Percentiles rank a stretch among this genome's conserved stretches.
phyloP scores from a whole-genome alignment of 2,329 filamentous ascomycete species.

The Colletotrichum sublineola region DNA sequence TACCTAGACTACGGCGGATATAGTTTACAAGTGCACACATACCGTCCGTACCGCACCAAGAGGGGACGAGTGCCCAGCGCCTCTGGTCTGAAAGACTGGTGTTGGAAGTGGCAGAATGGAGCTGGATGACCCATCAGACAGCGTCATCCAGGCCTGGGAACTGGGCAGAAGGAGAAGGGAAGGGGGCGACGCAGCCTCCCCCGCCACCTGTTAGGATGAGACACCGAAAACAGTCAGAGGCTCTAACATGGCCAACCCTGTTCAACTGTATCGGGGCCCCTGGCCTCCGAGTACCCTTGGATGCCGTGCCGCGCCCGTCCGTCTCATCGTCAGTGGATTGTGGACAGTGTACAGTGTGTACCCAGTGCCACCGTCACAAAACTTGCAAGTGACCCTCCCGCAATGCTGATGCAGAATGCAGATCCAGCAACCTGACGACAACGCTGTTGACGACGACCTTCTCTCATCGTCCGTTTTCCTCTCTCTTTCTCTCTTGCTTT shows the following conservation, averaged over 20 bases:
- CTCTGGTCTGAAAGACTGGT: not conserved
- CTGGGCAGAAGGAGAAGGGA: slow-evolving; percentile 8
- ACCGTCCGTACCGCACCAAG: no score
- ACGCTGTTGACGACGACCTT: slow-evolving; percentile 23
- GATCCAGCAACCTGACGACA: not conserved
- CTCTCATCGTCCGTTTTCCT: slow-evolving; percentile 12
- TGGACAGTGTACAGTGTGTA: no score
- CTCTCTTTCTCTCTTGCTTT: slow-evolving; percentile 5
- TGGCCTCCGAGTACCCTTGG: not conserved
- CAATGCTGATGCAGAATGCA: slow-evolving; percentile 1
- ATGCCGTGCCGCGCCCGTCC: slow-evolving; percentile 23
- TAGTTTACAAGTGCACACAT: no score
- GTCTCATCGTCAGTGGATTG: not conserved
- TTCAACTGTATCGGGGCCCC: slow-evolving; percentile 7
- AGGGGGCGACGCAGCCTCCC: not conserved
- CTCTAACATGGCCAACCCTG: slow-evolving; percentile 1
- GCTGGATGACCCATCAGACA: slow-evolving; percentile 35
- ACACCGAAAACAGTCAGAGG: not conserved
- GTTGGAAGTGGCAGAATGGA: slow-evolving; percentile 1
- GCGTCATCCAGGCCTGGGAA: slow-evolving; percentile 35
- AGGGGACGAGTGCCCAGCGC: no score
- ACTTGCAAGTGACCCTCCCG: slow-evolving; percentile 11
- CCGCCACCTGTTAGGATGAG: slow-evolving; percentile 36
- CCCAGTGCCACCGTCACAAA: not conserved
- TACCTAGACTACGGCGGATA: no score